Base-by-base conservation (phyloP, 2,329 filamentous ascomycete species). In the Neofusicoccum parvum region DNA sequence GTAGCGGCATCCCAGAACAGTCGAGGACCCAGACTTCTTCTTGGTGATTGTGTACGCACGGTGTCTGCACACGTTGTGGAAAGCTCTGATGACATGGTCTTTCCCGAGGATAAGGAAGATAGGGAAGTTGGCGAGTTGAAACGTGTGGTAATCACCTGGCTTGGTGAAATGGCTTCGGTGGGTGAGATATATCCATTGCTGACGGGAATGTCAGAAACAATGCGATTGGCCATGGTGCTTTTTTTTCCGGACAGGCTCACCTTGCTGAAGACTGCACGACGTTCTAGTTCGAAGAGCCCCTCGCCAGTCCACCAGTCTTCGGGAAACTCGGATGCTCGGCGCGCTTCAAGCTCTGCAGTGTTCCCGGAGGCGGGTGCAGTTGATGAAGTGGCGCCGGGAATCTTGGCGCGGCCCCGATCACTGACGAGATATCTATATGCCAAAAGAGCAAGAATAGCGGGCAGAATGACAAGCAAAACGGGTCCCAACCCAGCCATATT, bases 221-320 rank as follows among this genome's bases (percentile, higher is more conserved):
- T 41, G 20, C 2, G 39, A 41, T 56, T 39, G 32, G 41, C 10
- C 46, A 20, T 10, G 5, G 27, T 36, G 41, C 23, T 46, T 27
- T 37, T 23, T 12, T 20, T 23, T 37, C 39, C 1, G 27, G 5
- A 32, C 27, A 17, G 46, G 27, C 49, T 51, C 75, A 80, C 81
- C 71, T 82, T 82, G 69, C 79, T 80, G 71, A 85, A 83, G 34
- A 85, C 78, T 0, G 81, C 80, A 37, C 83, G 79, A 60, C 77
- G 76, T 70, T 85, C 83, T 4, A 85, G 74, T 39, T 80, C 75
- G 65, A 81, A 85, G 49, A 80, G 74, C 32, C 80, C 76, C 12
- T 74, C 75, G 36, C 78, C 79, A 23, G 74, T 79, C 54, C 74
- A 78, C 77, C 77, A 79, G 62, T 73, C 74, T 9, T 72, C 72